Percentiles rank a stretch among this genome's conserved stretches.
phyloP scores from a whole-genome alignment of 768 basidiomycete species.

The Rhodotorula taiwanensis region DNA sequence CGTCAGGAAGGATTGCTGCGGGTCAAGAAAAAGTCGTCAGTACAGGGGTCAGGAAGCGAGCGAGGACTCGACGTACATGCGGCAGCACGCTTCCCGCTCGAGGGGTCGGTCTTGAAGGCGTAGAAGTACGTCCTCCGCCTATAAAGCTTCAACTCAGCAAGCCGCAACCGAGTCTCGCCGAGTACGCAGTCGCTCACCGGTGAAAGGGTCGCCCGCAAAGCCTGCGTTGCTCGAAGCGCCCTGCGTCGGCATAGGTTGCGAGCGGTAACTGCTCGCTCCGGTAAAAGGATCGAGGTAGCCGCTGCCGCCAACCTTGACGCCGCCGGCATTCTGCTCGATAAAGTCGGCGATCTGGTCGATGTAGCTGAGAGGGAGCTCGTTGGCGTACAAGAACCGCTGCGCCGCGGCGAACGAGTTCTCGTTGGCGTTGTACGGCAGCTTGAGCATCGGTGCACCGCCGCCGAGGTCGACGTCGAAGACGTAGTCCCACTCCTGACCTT shows the following conservation, averaged over 20 bases:
- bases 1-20: constrained; percentile 49
- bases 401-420: constrained; percentile 89
- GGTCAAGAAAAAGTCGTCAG: neutral
- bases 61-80: constrained; percentile 7
- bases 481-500: constrained; percentile 95
- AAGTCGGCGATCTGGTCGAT: constrained; percentile 85
- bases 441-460: constrained; percentile 84
- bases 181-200: constrained; percentile 1
- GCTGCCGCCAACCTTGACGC: constrained; percentile 58
- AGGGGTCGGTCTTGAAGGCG: neutral
- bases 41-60: too few species aligned
- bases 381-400: constrained; percentile 71
- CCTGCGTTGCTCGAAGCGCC: neutral
- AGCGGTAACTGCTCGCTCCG: constrained; percentile 50
- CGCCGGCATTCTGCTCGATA: constrained; percentile 83
- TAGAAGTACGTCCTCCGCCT: constrained; percentile 26
- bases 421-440: constrained; percentile 80
- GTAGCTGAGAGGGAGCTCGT: constrained; percentile 75
- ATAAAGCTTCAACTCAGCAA: neutral
- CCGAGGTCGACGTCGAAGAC: constrained; percentile 98
- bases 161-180: accelerated
- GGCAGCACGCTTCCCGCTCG: constrained; percentile 17
- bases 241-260: neutral
- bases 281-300: constrained; percentile 73
- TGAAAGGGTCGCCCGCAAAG: constrained; percentile 32